Percentiles rank a stretch among this genome's conserved stretches.
Conservation (phyloP, 495 filamentous ascomycete genomes). For the Umbilicaria muhlenbergii region DNA sequence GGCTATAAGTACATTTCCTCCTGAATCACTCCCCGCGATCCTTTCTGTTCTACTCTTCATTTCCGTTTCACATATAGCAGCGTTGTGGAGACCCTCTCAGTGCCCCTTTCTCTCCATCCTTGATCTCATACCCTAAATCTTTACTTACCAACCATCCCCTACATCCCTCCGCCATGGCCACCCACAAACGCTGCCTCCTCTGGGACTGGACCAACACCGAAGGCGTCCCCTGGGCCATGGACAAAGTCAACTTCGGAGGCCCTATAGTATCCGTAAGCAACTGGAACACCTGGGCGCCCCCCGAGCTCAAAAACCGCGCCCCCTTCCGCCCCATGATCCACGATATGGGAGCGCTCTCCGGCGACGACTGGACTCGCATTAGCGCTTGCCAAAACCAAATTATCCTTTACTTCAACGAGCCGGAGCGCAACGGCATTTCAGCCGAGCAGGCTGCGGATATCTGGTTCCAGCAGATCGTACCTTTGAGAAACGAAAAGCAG, state of each 20-base stretch:
- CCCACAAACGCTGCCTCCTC: constrained; percentile 26
- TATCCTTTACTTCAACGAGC: constrained; percentile 33
- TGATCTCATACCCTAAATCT: too few species aligned
- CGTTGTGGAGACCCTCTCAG: too few species aligned
- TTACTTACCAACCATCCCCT: too few species aligned
- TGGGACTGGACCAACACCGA: constrained; percentile 32
- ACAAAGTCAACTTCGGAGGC: constrained; percentile 19
- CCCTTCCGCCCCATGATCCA: constrained; percentile 31
- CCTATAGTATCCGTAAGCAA: constrained; percentile 24
- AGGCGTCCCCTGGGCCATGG: constrained; percentile 16
- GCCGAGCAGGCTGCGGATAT: constrained; percentile 24
- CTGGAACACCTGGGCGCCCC: constrained; percentile 32
- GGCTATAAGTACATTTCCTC: too few species aligned
- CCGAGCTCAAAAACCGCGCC: constrained; percentile 24
- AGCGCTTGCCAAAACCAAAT: constrained; percentile 14
- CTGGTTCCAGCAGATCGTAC: constrained; percentile 24
- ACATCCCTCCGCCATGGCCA: constrained; percentile 1
- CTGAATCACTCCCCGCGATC: too few species aligned
- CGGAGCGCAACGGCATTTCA: constrained; percentile 24
- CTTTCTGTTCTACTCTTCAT: too few species aligned
- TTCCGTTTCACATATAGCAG: too few species aligned
- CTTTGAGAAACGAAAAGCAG: constrained; percentile 19
- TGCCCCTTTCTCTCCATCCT: too few species aligned
- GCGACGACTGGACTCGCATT: constrained; percentile 24
- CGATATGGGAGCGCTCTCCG: constrained; percentile 17